Evolutionary conservation across 345 rosid species (phyloP).

Genomic region (Acer negundo): DNA sequence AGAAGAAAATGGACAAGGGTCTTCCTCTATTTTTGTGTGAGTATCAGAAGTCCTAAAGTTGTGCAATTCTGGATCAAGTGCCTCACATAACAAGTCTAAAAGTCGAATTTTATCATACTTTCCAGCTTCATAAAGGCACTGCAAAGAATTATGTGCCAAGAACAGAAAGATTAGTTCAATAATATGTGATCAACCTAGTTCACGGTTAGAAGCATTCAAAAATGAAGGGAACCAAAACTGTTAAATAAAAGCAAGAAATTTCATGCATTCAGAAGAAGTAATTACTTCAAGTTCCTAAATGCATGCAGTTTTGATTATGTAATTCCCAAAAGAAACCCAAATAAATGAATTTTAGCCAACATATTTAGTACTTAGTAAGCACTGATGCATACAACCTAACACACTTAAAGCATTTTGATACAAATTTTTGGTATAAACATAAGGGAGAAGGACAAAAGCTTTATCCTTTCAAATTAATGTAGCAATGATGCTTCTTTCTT

Average conservation of each 20-base stretch:
- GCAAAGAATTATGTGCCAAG: constrained; percentile 27
- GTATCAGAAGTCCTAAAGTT: constrained; percentile 33
- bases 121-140: constrained; percentile 81
- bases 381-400: too few species aligned
- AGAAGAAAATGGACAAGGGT: constrained; percentile 29
- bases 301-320: too few species aligned
- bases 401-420: too few species aligned
- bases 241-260: constrained; percentile 17
- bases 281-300: too few species aligned
- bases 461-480: too few species aligned
- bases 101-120: constrained; percentile 58
- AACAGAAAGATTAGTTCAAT: constrained; percentile 22
- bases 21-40: constrained; percentile 18
- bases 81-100: constrained; percentile 83
- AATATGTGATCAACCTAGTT: constrained; percentile 10
- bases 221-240: background rate
- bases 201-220: constrained; percentile 10
- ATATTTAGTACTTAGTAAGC: too few species aligned
- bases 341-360: too few species aligned
- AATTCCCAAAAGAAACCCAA: too few species aligned
- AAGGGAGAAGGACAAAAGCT: too few species aligned
- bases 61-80: constrained; percentile 68
- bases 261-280: too few species aligned
- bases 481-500: too few species aligned
- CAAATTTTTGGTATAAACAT: too few species aligned